Evolutionary conservation across 2,329 filamentous ascomycete genomes (phyloP), one percentile per base, ranked within the genome.

Genomic region (Xylariaceae sp.): DNA sequence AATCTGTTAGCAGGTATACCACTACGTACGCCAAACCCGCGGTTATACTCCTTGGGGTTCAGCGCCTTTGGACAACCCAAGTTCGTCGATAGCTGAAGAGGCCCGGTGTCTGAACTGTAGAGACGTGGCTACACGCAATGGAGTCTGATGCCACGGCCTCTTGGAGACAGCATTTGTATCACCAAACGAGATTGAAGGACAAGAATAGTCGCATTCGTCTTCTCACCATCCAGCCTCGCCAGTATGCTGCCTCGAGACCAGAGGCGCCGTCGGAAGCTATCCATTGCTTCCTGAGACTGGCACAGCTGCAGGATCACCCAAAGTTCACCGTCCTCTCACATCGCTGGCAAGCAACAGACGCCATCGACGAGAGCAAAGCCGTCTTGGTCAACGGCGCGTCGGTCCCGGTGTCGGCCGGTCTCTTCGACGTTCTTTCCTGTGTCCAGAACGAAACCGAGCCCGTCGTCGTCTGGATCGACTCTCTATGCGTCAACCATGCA

Each of bases 401-500:
- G 28, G 55, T 60, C 2, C 57, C 57, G 12, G 55, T 56, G 6
- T 57, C 59, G 7, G 19, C 50, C 3, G 50, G 55, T 18, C 13
- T 63, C 6, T 59, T 53, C 14, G 42, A 47, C 3, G 45, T 59
- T 6, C 49, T 63, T 1, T n/a, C 36, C 3, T 45, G 53, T 18
- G 9, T 59, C 3, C 60, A 60, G 40, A 46, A 47, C 31, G 56
- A 60, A 39, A 31, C 49, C 1, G 54, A 59, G 4, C 31, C 59
- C 0, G 47, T 52, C 7, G 53, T 53, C 0, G 38, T 65, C 31
- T 66, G 62, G 62, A 54, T 66, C 22, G 59, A 61, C 38, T 59
- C 61, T 14, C 48, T 66, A 9, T 66, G 64, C 43, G 60, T 64
- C 28, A 60, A 65, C 44, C 56, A 60, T 10, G 56, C 44, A 7